These are phyloP conservation scores for Pichia sp. DNA, from an alignment of 1,139 yeast species.

Conservation along the genomic window DNA sequence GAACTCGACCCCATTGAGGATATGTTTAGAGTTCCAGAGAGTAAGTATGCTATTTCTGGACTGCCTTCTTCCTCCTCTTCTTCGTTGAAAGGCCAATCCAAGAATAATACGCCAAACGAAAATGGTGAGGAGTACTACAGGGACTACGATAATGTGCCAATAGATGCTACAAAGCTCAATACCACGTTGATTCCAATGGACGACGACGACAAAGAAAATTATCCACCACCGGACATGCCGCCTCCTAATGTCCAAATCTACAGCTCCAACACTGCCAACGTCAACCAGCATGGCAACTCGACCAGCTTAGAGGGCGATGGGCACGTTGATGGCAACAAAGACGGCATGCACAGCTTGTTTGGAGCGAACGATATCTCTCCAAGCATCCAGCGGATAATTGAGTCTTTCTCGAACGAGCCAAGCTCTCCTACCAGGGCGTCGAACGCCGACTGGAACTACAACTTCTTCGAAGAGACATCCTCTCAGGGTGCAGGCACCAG, in stretches of 20 bases:
- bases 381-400: conserved; percentile 31
- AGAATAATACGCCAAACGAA: conserved; percentile 20
- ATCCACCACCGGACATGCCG: conserved; percentile 19
- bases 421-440: conserved; percentile 28
- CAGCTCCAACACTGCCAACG: background rate
- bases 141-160: conserved; percentile 28
- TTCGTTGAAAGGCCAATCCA: conserved; percentile 8
- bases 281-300: background rate
- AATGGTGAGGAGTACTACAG: conserved; percentile 9
- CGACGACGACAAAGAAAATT: conserved; percentile 32
- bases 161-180: conserved; percentile 32
- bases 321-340: background rate
- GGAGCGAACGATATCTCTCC: conserved; percentile 28
- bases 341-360: conserved; percentile 2
- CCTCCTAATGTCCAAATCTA: conserved; percentile 4
- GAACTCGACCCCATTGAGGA: conserved; percentile 31
- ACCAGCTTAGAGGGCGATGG: background rate
- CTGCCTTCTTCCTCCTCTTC: conserved; percentile 2
- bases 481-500: conserved; percentile 18
- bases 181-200: conserved; percentile 34
- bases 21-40: conserved; percentile 12
- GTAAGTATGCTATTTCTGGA: background rate
- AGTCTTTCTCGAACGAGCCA: conserved; percentile 28
- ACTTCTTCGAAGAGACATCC: conserved; percentile 24
- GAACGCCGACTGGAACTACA: conserved; percentile 29